These are phyloP conservation scores for Colletotrichum agaves DNA, from an alignment of 2,329 filamentous ascomycete genomes.

Conservation along the genomic window DNA sequence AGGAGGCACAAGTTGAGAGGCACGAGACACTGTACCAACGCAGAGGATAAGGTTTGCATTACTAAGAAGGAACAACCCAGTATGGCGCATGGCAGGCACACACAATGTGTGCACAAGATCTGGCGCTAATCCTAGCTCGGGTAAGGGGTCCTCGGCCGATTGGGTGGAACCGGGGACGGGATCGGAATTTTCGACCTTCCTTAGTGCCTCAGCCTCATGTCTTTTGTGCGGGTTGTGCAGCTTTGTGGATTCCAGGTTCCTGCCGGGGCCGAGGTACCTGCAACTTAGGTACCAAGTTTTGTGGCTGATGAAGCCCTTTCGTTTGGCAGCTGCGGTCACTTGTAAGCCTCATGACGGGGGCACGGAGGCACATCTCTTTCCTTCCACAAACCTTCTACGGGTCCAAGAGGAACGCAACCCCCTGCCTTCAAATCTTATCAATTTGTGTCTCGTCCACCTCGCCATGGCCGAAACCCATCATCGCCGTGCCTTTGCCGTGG, in stretches of 20 bases:
- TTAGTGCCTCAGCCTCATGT: conserved; percentile 34
- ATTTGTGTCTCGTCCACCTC: conserved; percentile 5
- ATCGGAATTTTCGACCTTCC: conserved; percentile 30
- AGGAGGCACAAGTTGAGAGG: background rate
- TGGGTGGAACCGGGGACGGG: conserved; percentile 29
- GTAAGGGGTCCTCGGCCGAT: conserved; percentile 11
- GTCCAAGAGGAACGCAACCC: conserved; percentile 17
- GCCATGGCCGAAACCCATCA: conserved; percentile 18
- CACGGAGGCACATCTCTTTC: conserved; percentile 10
- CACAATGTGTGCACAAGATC: conserved; percentile 34
- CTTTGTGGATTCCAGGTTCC: conserved; percentile 5
- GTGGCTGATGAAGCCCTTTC: conserved; percentile 12
- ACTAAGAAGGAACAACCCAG: conserved; percentile 32
- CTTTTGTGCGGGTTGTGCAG: conserved; percentile 30
- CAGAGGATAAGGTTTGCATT: conserved; percentile 38
- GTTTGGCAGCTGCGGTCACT: conserved; percentile 33
- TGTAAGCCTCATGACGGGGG: background rate
- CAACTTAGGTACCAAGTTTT: too few species aligned
- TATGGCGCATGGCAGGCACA: conserved; percentile 24
- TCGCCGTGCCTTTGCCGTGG: conserved; percentile 13
- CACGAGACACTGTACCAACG: conserved; percentile 30
- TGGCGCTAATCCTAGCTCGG: conserved; percentile 21
- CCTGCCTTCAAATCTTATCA: conserved; percentile 19
- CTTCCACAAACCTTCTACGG: conserved; percentile 27
- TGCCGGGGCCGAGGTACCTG: too few species aligned